Conservation (phyloP, 116 monocot genomes). For the Cymodocea nodosa region DNA sequence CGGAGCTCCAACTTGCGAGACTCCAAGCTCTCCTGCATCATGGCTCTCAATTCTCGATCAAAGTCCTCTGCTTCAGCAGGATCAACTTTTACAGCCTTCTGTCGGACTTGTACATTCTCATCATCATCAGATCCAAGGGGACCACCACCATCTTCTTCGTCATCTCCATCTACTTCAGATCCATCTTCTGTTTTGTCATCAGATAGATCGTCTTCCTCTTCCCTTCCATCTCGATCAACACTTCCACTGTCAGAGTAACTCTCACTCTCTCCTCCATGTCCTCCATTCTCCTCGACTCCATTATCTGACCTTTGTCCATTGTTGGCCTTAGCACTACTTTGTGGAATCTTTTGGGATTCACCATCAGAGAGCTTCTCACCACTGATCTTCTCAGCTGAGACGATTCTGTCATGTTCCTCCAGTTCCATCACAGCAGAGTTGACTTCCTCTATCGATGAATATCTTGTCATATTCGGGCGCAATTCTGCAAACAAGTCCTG, state of each 20-base stretch:
- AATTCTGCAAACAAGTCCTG: slow-evolving; percentile 90
- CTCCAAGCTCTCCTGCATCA: slow-evolving; percentile 93
- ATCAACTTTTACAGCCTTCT: slow-evolving; percentile 60
- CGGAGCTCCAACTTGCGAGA: slow-evolving; percentile 70
- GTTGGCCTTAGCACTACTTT: slow-evolving; percentile 13
- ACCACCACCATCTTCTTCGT: slow-evolving; percentile 50
- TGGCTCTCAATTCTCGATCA: slow-evolving; percentile 69
- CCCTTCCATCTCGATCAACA: slow-evolving; percentile 47
- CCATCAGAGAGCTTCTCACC: slow-evolving; percentile 46
- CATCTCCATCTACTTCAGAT: slow-evolving; percentile 51
- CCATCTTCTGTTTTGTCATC: slow-evolving; percentile 71
- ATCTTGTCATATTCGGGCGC: slow-evolving; percentile 74
- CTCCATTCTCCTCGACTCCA: slow-evolving; percentile 44
- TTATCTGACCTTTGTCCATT: slow-evolving; percentile 36
- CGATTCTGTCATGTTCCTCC: slow-evolving; percentile 51
- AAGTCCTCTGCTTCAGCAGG: slow-evolving; percentile 85
- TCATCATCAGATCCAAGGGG: slow-evolving; percentile 70
- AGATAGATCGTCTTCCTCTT: slow-evolving; percentile 58
- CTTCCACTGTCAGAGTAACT: slow-evolving; percentile 86
- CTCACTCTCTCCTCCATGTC: slow-evolving; percentile 65
- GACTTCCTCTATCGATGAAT: slow-evolving; percentile 70
- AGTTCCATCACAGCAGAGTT: slow-evolving; percentile 58
- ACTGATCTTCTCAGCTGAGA: slow-evolving; percentile 30
- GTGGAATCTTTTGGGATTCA: slow-evolving; percentile 35
- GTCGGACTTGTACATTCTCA: slow-evolving; percentile 58